Evolutionary conservation across 768 basidiomycete genomes (phyloP).

Genomic region (Rhodotorula sphaerocarpa): DNA sequence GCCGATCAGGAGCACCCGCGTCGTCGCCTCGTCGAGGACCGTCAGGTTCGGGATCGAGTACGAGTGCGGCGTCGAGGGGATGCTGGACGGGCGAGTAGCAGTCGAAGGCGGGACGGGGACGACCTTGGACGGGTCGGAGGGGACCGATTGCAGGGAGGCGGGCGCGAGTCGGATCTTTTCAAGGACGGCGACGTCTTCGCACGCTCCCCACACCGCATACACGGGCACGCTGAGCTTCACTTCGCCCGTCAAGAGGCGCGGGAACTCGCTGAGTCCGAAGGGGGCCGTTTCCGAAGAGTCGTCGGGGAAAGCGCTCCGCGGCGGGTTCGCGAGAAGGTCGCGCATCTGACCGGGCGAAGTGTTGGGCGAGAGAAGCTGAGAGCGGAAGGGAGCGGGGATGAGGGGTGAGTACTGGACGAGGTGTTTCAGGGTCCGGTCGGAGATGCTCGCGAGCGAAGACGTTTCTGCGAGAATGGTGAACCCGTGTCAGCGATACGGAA

Average conservation of each 20-base stretch:
- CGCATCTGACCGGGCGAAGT: conserved; percentile 51
- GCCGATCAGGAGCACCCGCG: conserved; percentile 79
- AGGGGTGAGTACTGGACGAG: conserved; percentile 93
- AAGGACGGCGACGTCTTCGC: conserved; percentile 85
- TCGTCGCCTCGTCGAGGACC: conserved; percentile 91
- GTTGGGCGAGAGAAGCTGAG: conserved; percentile 29
- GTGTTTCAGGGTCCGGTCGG: conserved; percentile 88
- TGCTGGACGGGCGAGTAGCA: neutral
- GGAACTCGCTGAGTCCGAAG: conserved; percentile 82
- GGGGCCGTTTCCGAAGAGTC: conserved; percentile 48
- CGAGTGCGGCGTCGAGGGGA: neutral
- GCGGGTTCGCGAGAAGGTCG: conserved; percentile 23
- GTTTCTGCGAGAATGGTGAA: conserved; percentile 63
- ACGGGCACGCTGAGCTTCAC: conserved; percentile 87
- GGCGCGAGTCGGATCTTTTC: conserved; percentile 69
- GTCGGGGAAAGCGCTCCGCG: conserved; percentile 49
- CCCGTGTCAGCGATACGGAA: neutral
- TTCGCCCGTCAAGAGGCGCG: conserved; percentile 76
- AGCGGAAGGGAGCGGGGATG: conserved; percentile 65
- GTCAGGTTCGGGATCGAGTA: conserved; percentile 83
- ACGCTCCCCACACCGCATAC: conserved; percentile 93
- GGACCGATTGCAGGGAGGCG: conserved; percentile 6
- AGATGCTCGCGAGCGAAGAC: conserved; percentile 74
- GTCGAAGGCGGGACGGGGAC: neutral
- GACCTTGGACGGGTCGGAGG: conserved; percentile 14